Evolutionary conservation across 345 rosid species (phyloP).

Genomic region (Syzygium aromaticum): DNA sequence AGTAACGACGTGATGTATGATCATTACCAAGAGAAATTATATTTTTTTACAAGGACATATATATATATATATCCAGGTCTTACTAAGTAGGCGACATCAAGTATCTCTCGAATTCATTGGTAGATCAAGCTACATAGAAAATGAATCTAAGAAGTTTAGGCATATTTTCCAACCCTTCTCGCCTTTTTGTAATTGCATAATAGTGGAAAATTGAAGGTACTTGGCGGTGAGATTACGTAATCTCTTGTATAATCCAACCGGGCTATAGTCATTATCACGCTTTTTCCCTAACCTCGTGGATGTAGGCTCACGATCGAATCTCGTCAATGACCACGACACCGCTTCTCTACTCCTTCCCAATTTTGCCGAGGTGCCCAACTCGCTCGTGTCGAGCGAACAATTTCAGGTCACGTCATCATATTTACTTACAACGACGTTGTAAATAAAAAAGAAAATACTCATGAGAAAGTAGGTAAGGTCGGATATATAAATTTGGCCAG

Average conservation of each 20-base stretch:
- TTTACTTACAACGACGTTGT: rapidly evolving
- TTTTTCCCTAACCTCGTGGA: background rate
- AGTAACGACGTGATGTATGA: background rate
- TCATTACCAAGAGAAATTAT: background rate
- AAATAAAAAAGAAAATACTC: background rate
- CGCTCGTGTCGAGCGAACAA: background rate
- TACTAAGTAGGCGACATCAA: background rate
- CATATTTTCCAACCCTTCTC: background rate
- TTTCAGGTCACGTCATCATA: background rate
- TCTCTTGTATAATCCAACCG: background rate
- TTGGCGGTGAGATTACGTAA: background rate
- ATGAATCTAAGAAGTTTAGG: background rate
- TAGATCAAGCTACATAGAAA: background rate
- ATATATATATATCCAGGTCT: background rate
- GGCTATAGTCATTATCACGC: background rate
- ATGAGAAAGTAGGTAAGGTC: too few species aligned
- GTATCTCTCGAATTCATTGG: background rate
- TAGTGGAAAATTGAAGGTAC: background rate
- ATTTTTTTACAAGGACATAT: background rate
- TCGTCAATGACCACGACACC: background rate
- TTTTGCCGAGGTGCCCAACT: background rate
- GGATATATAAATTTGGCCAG: too few species aligned
- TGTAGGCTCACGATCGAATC: background rate
- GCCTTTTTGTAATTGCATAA: background rate
- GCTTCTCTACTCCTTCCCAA: background rate